Evolutionary conservation across 352 stramenopile genomes (phyloP), one percentile per base, ranked within the genome.

Genomic region (Plasmopara viticola): DNA sequence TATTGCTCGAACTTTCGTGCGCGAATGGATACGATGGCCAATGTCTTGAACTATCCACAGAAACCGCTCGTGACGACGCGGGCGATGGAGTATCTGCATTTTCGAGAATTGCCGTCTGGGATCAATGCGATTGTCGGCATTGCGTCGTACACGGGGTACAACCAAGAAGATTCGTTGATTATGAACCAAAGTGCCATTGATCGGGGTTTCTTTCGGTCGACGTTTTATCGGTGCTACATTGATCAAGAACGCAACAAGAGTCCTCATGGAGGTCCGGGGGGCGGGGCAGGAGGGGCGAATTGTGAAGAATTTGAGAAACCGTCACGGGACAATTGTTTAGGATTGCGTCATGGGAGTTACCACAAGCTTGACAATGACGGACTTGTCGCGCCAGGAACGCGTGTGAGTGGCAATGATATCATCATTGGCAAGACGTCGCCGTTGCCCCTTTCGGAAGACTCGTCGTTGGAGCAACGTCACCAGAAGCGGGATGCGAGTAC

Each of bases 161-260:
- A 99, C 70, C 93, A 98, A 64, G 97, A 98, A 88, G 97, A 99
- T 90, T 98, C 95, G 28, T 71, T 99, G 48, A 98, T 99, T 74
- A 98, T 99, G 91, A 99, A 99, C 76, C 96, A 99, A 67, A 97
- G 84, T 68, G 95, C 96, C 12, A 98, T 99, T 56, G 97, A 99
- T 65, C 90, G 97, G 40, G 97, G 97, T 42, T 88, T 99, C 47
- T 99, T 99, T 80, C 86, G 97, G 12, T 99, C 95, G 30, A 98
- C 96, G 2, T 99, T 99, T 77, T 99, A 98, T 70, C 84, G 97
- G 20, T 98, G 94, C 63, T 99, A 99, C 75, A 94, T 95, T 51
- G 96, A 98, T 54, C 87, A 98, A 66, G 80, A 94, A 51, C 78
- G 78, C 14, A 94, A 94, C 63, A 90, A 90, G 72, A 90, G 76